Conservation (phyloP, 257 asterid species). For the Phtheirospermum japonicum region DNA sequence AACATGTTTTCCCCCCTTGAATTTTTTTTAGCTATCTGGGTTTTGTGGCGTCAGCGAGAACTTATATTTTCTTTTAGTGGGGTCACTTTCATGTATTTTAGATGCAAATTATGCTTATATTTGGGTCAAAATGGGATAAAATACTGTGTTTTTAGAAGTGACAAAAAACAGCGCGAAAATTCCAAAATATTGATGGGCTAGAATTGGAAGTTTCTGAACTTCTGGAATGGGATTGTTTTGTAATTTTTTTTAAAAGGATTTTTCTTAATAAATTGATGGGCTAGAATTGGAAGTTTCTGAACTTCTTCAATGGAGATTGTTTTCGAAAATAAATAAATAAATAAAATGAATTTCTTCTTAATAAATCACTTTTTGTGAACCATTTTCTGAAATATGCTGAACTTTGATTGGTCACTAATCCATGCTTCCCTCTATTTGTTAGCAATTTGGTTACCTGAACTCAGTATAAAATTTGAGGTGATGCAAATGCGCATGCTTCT, state of each 20-base stretch:
- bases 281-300: conserved; percentile 39
- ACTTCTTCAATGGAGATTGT: conserved; percentile 26
- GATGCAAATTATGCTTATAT: conserved; percentile 22
- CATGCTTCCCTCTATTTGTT: not conserved
- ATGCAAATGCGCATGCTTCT: conserved; percentile 4
- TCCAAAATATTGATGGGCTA: conserved; percentile 36
- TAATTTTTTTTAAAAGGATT: no score
- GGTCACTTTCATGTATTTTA: conserved; percentile 42
- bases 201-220: conserved; percentile 41
- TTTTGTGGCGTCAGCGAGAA: conserved; percentile 27
- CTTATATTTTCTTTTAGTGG: conserved; percentile 33
- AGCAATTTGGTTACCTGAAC: conserved; percentile 14
- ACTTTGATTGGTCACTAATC: not conserved
- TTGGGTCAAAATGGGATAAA: conserved; percentile 30
- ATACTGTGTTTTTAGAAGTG: conserved; percentile 30
- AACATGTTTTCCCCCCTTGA: conserved; percentile 16
- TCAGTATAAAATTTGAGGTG: conserved; percentile 4
- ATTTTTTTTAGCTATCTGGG: conserved; percentile 23
- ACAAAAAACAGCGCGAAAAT: conserved; percentile 28
- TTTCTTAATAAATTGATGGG: conserved; percentile 29
- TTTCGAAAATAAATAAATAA: not conserved
- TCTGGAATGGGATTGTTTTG: conserved; percentile 25
- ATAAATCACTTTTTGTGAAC: not conserved
- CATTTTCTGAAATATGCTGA: conserved; percentile 15
- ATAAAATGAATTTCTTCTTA: not conserved